Base-by-base conservation (phyloP, 495 filamentous ascomycete genomes). In the Penicillium simplicissimum region DNA sequence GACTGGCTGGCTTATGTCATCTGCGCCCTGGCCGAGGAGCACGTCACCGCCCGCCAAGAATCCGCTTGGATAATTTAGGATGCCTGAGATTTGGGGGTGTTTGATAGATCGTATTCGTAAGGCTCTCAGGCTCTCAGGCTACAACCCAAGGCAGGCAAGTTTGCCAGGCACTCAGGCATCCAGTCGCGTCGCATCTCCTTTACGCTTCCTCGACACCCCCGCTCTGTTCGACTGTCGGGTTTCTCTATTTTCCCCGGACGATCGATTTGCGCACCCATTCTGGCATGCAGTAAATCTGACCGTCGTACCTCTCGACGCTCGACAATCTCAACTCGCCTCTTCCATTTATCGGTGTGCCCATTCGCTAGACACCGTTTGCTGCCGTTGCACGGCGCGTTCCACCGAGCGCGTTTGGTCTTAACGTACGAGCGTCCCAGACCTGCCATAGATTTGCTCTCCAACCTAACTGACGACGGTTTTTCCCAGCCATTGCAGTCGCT, bases 331-430 rank as follows among this genome's bases (percentile, higher is more conserved):
- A 52, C n/a, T 13, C 15, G 8, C 28, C 5, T 34, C 15, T 1
- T 17, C 43, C 28, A 9, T 52, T 36, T 15, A 33, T 34, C 31
- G 36, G 35, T 34, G 15, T 43, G 34, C 53, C 60, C 21, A 60
- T 60, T 45, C 28, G 43, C 45, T 53, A 33, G 25, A 37, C 45
- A 36, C 48, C 38, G 54, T 61, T 61, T 63, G 58, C 63, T 65
- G 63, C 59, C 60, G 60, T 68, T 60, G 60, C 60, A 68, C 66
- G 56, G 61, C 68, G 68, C 66, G 68, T 69, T 69, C 49, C 61
- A 69, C 63, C 61, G 49, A 65, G 69, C 69, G 69, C 69, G 69
- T 67, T 57, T 61, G 58, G 53, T 62, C 63, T 43, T 58, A 42
- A 60, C 58, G 56, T 61, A 54, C 58, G 49, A 37, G 60, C 19